Conservation (phyloP, 768 basidiomycete genomes). For the Sutorius australiensis region DNA sequence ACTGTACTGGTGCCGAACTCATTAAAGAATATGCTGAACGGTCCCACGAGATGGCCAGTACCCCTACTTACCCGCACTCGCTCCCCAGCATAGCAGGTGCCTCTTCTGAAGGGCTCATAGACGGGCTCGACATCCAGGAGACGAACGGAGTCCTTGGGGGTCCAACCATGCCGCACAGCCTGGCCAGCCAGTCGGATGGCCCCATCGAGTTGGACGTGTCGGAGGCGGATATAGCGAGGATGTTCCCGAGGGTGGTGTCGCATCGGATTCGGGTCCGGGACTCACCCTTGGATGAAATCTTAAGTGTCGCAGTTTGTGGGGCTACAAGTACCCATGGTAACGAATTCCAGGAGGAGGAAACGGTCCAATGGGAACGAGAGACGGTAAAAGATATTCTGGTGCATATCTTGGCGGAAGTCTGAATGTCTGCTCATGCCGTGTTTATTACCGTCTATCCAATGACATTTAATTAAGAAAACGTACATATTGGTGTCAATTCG, state of each 20-base stretch:
- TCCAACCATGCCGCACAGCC: slow-evolving; percentile 5
- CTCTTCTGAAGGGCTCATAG: slow-evolving; percentile 24
- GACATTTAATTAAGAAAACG: not conserved
- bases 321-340: slow-evolving; percentile 35
- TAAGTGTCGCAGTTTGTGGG: slow-evolving; percentile 60
- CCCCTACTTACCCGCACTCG: slow-evolving; percentile 17
- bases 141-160: not conserved
- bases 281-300: slow-evolving; percentile 65
- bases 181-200: slow-evolving; percentile 15
- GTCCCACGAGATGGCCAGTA: slow-evolving; percentile 17
- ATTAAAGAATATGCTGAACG: slow-evolving; percentile 31
- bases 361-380: slow-evolving; percentile 36
- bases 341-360: slow-evolving; percentile 13
- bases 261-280: slow-evolving; percentile 71
- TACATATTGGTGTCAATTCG: not conserved
- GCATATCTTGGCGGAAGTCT: slow-evolving; percentile 51
- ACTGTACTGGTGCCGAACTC: slow-evolving; percentile 59
- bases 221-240: slow-evolving; percentile 70
- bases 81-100: slow-evolving; percentile 13
- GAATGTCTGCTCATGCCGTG: not conserved
- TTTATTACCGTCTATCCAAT: not conserved
- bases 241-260: slow-evolving; percentile 68
- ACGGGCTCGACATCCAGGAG: slow-evolving; percentile 14
- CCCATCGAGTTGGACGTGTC: slow-evolving; percentile 53
- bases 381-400: slow-evolving; percentile 69